Base-by-base conservation (phyloP, 2,329 filamentous ascomycete genomes). In the Trichoderma polysporum region DNA sequence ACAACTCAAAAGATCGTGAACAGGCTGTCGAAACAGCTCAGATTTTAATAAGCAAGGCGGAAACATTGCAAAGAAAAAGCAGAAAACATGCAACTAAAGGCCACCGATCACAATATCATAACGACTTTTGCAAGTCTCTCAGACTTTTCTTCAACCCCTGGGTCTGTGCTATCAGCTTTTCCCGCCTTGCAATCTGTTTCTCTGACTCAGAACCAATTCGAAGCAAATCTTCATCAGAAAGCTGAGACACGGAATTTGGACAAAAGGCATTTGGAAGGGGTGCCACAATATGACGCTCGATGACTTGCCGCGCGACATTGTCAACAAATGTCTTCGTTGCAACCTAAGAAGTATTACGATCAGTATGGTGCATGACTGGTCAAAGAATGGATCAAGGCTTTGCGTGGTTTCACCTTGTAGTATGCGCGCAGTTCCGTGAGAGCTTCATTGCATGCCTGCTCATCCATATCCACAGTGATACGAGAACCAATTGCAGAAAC, bases 291-390 rank as follows among this genome's bases (percentile, higher is more conserved):
- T 63, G 60, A 1, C 60, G 60, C 22, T 63, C 60, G 4, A 63
- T 63, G 45, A 54, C 35, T 45, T 63, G 60, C 2, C 60, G 49
- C 6, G 59, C 33, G 9, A 62, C 59, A 19, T 62, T 62, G 25
- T 62, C 59, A 2, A 62, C 35, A 27, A 62, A 62, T 19, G 59
- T 62, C 31, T 62, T 53, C 45, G 53, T 53, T 41, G 59, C 3
- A 1, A 62, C 59, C 59, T 62, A 15, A 2, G 2, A 41, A 15
- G 37, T 4, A 22, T n/a, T 25, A 7, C 9, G 19, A 27, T 41
- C 17, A 52, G 33, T 6, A 17, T 19, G 0, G 13, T 12, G 15
- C 31, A 56, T 1, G 19, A 37, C 19, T 3, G 2, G 12, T 25
- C 12, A 22, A 33, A 1, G 2, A 4, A 1, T 0, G n/a, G 25